Base-by-base conservation (phyloP, 2,329 filamentous ascomycete genomes). In the Ramichloridium luteum region DNA sequence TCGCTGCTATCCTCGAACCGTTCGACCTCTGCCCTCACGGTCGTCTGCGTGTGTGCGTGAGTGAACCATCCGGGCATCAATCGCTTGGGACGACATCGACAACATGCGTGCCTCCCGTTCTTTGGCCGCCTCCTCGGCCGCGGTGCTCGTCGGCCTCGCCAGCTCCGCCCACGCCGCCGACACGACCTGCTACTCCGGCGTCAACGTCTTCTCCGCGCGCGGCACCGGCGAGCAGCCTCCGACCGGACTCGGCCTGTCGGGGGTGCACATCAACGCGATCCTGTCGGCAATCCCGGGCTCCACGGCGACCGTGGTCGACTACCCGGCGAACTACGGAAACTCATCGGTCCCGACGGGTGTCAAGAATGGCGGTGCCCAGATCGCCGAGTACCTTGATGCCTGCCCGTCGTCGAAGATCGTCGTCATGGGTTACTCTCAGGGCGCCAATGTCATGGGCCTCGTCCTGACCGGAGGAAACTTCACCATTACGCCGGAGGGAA, bases 381-480 rank as follows among this genome's bases (percentile, higher is more conserved):
- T 65, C 37, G 51, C 48, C 5, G 53, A 50, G 0, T 64, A 63
- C 53, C 18, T 33, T 41, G 44, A 54, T 40, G 46, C 47, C 11
- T 65, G 60, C 34, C 60, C 61, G 11, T 38, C 58, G 22, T 37
- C 57, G 13, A 59, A 55, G 37, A 50, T 64, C 9, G 57, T 63
- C 5, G 31, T 64, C 16, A 57, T 54, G 36, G 60, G 61, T 0
- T 64, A 60, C 39, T 59, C 55, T 2, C 56, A 64, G 36, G 61
- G 60, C 28, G 54, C 48, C 2, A 57, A 61, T 2, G 49, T 64
- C 9, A 39, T 36, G 6, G 40, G 40, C 5, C 34, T 45, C 11
- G 33, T 46, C 15, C 27, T 48, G 3, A 37, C 41, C 16, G 37
- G 57, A 12, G 49, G 56, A 26, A 58, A 58, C 36, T 47, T 23